Percentiles rank a stretch among this genome's conserved stretches.
Conservation (phyloP, 164 flowering plant species). For the Stephania japonica region DNA sequence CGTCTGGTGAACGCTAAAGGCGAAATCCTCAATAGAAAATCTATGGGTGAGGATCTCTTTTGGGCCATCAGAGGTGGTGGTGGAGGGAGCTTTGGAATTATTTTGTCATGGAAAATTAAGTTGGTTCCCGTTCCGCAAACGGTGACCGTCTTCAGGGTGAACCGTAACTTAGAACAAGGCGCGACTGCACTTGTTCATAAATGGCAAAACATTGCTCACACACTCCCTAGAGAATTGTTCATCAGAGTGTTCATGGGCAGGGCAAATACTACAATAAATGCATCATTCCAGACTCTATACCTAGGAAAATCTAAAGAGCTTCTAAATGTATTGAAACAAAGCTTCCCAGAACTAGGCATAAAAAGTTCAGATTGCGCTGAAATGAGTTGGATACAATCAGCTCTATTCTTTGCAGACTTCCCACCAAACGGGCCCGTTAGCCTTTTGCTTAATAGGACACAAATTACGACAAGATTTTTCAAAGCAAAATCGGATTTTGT, state of each 20-base stretch:
- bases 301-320: background rate
- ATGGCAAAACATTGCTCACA: constrained; percentile 8
- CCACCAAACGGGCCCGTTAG: background rate
- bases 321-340: background rate
- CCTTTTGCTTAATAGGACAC: background rate
- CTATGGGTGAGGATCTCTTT: constrained; percentile 11
- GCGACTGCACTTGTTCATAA: constrained; percentile 8
- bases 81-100: constrained; percentile 6
- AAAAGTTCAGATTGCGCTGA: background rate
- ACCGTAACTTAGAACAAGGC: constrained; percentile 3
- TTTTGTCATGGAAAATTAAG: constrained; percentile 6
- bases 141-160: background rate
- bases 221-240: constrained; percentile 7
- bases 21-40: background rate
- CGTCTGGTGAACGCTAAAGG: constrained; percentile 3
- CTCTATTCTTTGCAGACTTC: background rate
- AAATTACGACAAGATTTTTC: background rate
- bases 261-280: background rate
- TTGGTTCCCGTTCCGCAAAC: constrained; percentile 13
- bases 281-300: background rate
- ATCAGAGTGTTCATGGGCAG: background rate
- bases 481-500: constrained; percentile 15
- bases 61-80: constrained; percentile 12
- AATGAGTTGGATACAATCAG: constrained; percentile 12
- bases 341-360: constrained; percentile 7